A percentile compares a stretch with the other conserved stretches of the same genome.
phyloP scores from a whole-genome alignment of 1,284 basidiomycete species.

The Vanrija sp. region DNA sequence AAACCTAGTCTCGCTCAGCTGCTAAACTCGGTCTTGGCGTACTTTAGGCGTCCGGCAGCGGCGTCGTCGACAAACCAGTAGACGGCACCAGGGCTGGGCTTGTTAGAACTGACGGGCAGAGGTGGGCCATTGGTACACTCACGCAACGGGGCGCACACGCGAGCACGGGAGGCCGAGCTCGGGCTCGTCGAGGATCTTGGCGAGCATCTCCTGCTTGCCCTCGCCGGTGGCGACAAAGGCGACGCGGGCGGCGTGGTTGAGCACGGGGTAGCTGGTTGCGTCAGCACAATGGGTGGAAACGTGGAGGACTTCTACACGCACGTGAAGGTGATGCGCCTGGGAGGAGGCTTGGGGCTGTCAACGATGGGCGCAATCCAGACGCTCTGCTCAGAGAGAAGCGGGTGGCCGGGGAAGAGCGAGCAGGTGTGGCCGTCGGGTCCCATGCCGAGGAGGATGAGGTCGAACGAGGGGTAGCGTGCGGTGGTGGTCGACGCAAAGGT shows the following conservation, averaged over 20 bases:
- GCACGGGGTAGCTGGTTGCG: constrained; percentile 63
- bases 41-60: constrained; percentile 59
- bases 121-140: constrained; percentile 13
- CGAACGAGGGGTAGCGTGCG: constrained; percentile 90
- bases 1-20: no score
- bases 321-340: constrained; percentile 71
- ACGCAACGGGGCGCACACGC: constrained; percentile 67
- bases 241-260: constrained; percentile 83
- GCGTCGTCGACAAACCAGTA: constrained; percentile 89
- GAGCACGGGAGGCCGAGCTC: constrained; percentile 78
- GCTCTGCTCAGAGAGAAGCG: constrained; percentile 75
- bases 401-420: constrained; percentile 91
- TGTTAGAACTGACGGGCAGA: neutral
- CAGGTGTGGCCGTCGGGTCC: constrained; percentile 96
- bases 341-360: constrained; percentile 91
- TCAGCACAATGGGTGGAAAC: constrained; percentile 2
- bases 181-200: constrained; percentile 72
- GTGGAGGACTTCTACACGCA: constrained; percentile 17
- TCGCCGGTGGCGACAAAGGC: constrained; percentile 85
- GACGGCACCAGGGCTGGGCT: constrained; percentile 65
- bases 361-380: constrained; percentile 92
- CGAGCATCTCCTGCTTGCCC: constrained; percentile 75
- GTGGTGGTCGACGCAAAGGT: constrained; percentile 88
- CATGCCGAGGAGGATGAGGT: constrained; percentile 89
- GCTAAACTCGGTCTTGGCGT: constrained; percentile 41